These are phyloP conservation scores for Corchorus olitorius DNA, from an alignment of 345 rosid species.

Conservation along the genomic window DNA sequence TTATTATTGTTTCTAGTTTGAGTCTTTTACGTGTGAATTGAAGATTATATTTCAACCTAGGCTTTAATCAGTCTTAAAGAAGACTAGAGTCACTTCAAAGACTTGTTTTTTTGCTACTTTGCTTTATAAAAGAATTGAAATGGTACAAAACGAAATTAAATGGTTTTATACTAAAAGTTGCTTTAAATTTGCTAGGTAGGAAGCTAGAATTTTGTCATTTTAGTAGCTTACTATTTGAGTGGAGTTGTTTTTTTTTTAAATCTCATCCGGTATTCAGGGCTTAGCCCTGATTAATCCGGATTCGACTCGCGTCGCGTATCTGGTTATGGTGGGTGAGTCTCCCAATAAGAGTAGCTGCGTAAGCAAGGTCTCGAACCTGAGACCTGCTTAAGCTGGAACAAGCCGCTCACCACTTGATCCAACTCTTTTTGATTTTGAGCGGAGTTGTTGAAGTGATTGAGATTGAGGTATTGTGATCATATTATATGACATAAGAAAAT, in stretches of 20 bases:
- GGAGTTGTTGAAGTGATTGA: background rate
- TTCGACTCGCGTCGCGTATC: no score
- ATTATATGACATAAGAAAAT: background rate
- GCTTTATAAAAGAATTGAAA: background rate
- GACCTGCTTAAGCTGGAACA: no score
- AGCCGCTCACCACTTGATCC: no score
- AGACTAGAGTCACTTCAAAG: background rate
- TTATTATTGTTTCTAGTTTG: background rate
- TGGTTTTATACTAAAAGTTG: background rate
- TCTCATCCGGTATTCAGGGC: no score
- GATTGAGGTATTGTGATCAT: background rate
- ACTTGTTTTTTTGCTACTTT: constrained; percentile 5
- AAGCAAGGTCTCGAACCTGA: no score
- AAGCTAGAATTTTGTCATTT: background rate
- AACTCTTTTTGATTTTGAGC: no score
- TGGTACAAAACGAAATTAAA: background rate
- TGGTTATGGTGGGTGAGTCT: no score
- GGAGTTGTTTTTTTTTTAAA: no score
- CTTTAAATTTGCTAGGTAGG: background rate
- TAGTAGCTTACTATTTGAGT: no score
- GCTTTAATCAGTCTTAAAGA: background rate
- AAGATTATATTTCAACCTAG: background rate
- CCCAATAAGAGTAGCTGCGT: no score
- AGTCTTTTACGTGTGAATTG: background rate
- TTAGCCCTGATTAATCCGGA: no score